Conservation (phyloP, 179 eudicot genomes). For the Actinidia polygama region DNA sequence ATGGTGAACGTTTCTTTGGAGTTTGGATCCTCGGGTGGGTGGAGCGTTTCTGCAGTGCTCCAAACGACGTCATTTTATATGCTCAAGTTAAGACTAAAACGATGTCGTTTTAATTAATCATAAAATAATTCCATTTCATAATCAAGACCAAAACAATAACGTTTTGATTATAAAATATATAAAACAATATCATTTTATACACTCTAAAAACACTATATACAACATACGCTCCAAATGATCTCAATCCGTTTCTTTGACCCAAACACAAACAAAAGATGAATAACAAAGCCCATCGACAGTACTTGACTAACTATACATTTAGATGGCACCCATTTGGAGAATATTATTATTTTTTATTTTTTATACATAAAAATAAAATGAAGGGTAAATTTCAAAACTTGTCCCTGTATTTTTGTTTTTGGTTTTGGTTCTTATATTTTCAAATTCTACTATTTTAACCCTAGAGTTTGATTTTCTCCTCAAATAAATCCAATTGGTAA, state of each 20-base stretch:
- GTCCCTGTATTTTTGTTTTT: neutral
- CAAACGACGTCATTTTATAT: too few species aligned
- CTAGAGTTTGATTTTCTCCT: neutral
- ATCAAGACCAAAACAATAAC: too few species aligned
- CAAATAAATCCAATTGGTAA: neutral
- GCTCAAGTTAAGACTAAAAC: too few species aligned
- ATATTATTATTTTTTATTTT: neutral
- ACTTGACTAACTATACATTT: slow-evolving; percentile 7
- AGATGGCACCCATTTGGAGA: slow-evolving; percentile 1
- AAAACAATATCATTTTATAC: too few species aligned
- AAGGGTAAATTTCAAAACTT: neutral
- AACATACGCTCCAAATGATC: too few species aligned
- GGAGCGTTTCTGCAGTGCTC: too few species aligned
- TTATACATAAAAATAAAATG: neutral
- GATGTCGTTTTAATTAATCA: too few species aligned
- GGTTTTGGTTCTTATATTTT: neutral
- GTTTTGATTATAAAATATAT: too few species aligned
- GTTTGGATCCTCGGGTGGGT: too few species aligned
- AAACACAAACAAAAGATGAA: neutral
- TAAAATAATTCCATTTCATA: too few species aligned
- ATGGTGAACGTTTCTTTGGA: neutral
- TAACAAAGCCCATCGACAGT: neutral
- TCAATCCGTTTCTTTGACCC: too few species aligned
- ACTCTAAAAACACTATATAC: too few species aligned
- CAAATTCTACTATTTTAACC: neutral